Evolutionary conservation across 352 stramenopile species (phyloP).

Genomic region (Pythium chondricola): DNA sequence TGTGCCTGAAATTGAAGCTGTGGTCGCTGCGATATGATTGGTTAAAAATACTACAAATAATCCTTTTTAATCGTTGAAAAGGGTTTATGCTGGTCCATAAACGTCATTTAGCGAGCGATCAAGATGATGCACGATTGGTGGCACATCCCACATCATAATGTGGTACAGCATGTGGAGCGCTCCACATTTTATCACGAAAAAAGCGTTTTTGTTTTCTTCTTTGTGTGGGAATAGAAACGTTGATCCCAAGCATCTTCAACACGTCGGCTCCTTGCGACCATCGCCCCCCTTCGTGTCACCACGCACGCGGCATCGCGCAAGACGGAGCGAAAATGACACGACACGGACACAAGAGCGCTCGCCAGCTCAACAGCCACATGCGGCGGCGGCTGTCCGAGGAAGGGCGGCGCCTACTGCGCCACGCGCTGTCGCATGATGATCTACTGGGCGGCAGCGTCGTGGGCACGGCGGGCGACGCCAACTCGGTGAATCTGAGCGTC

Average conservation of each 20-base stretch:
- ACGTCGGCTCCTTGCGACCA: background rate
- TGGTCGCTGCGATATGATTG: constrained; percentile 7
- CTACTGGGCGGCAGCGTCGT: constrained; percentile 11
- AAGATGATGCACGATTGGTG: too few relatives aligned
- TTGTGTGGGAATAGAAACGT: constrained; percentile 6
- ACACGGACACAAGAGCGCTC: constrained; percentile 59
- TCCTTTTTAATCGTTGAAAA: too few relatives aligned
- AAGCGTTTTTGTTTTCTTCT: constrained; percentile 14
- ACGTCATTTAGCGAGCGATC: too few relatives aligned
- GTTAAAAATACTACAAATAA: constrained; percentile 1
- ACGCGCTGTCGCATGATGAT: constrained; percentile 38
- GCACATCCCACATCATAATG: background rate
- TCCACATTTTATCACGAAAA: background rate
- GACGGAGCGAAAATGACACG: constrained; percentile 2
- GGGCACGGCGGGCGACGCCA: constrained; percentile 4
- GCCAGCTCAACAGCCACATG: constrained; percentile 17
- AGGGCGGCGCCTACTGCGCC: constrained; percentile 44
- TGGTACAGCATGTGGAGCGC: background rate
- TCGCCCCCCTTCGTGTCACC: too few relatives aligned
- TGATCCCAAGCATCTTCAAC: constrained; percentile 6
- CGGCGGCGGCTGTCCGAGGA: constrained; percentile 41
- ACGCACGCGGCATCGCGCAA: background rate
- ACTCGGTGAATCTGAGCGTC: constrained; percentile 28
- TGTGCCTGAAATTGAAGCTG: background rate
- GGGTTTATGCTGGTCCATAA: too few relatives aligned